These are phyloP conservation scores for Sanghuangporus sanghuang DNA, from an alignment of 1,284 basidiomycete species.

Conservation along the genomic window DNA sequence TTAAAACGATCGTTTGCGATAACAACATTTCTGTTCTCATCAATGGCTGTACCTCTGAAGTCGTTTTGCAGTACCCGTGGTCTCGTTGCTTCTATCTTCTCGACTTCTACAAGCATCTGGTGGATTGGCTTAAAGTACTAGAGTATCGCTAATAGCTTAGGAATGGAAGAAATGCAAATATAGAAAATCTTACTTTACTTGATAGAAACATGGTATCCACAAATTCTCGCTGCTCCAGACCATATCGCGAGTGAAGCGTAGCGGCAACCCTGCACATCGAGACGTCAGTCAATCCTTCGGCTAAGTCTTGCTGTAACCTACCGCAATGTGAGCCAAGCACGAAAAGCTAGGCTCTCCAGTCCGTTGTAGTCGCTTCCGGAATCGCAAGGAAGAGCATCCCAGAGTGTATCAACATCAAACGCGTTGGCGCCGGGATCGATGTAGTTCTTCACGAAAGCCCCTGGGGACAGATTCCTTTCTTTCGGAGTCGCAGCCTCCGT, in stretches of 20 bases:
- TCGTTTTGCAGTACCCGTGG: slow-evolving; percentile 20
- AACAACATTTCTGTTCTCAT: slow-evolving; percentile 21
- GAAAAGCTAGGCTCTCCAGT: slow-evolving; percentile 24
- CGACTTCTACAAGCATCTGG: slow-evolving; percentile 25
- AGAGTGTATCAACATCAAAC: slow-evolving; percentile 26
- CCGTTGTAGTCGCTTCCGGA: slow-evolving; percentile 18
- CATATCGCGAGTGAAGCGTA: not conserved
- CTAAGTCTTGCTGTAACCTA: slow-evolving; percentile 12
- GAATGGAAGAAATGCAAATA: not conserved
- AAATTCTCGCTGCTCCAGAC: not conserved
- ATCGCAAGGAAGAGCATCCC: slow-evolving; percentile 23
- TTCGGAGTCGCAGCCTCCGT: slow-evolving; percentile 24
- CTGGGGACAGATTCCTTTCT: slow-evolving; percentile 24
- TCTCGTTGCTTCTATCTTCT: slow-evolving; percentile 24
- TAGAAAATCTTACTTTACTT: slow-evolving; percentile 8
- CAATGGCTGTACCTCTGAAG: slow-evolving; percentile 17
- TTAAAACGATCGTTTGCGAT: slow-evolving; percentile 33
- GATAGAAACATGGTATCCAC: slow-evolving; percentile 2
- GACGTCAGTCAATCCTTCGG: not conserved
- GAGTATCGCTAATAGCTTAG: not conserved
- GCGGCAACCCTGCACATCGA: slow-evolving; percentile 13
- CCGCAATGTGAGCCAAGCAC: slow-evolving; percentile 37
- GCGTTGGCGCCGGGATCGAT: slow-evolving; percentile 17
- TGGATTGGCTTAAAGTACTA: slow-evolving; percentile 19
- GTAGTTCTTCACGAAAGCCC: slow-evolving; percentile 23